Evolutionary conservation across 2,329 filamentous ascomycete genomes (phyloP), one percentile per base, ranked within the genome.

Genomic region (Mycocentrospora acerina): DNA sequence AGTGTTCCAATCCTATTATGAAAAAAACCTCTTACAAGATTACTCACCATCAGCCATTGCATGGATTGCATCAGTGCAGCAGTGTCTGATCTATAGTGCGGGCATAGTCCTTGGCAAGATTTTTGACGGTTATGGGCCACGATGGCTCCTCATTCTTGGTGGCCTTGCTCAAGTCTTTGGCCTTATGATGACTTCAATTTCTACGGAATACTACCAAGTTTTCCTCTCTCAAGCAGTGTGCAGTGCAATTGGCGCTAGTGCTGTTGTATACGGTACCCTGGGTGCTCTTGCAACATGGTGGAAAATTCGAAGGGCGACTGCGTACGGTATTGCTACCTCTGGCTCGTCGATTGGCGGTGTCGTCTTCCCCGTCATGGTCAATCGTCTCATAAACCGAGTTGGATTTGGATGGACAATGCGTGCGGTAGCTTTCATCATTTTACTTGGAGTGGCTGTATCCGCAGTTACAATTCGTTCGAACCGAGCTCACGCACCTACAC

Each of bases 171-270:
- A 79, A 29, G 71, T 82, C 7, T 75, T 81, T 37, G 74, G 77
- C 1, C 49, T 83, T 2, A 80, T 83, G 75, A 80, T 81, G 77
- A 68, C 75, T 0, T 75, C 71, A 3, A 55, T 82, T 45, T 80
- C 66, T 19, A 72, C 65, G 4, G 38, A 74, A 31, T 77, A 75
- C 54, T 76, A 73, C 41, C 73, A 76, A 32, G 68, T 76, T 46
- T 51, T 77, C 28, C 72, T 79, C 6, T 59, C 73, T 0, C 76
- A 79, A 44, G 70, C 69, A 6, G 64, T 78, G 8, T 73, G 71
- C 57, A 72, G 69, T 29, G 66, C 72, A 9, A 62, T 76, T 15
- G 75, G 75, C 11, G 24, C 19, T 9, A n/a, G n/a, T n/a, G n/a
- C n/a, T n/a, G n/a, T n/a, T n/a, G n/a, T n/a, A n/a, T n/a, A n/a